Conservation (phyloP, 306 rosid species). For the Rosa persica region DNA sequence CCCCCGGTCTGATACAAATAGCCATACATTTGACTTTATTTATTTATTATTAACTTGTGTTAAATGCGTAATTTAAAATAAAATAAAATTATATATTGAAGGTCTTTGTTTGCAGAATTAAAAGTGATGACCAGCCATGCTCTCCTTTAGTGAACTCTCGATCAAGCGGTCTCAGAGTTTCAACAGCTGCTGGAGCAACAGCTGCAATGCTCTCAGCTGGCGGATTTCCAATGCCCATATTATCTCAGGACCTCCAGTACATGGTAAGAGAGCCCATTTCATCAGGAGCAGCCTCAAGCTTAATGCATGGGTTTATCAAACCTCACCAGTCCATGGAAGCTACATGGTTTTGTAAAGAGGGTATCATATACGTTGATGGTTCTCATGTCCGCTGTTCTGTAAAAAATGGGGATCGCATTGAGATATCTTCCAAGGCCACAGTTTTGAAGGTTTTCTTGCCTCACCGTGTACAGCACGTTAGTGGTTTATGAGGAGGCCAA, state of each 20-base stretch:
- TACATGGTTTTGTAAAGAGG: slow-evolving; percentile 60
- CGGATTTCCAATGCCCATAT: slow-evolving; percentile 68
- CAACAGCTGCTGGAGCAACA: slow-evolving; percentile 89
- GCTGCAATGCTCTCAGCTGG: slow-evolving; percentile 97
- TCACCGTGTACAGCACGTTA: slow-evolving; percentile 24
- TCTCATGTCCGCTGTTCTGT: slow-evolving; percentile 54
- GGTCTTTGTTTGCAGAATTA: slow-evolving; percentile 52
- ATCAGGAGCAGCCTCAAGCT: slow-evolving; percentile 38
- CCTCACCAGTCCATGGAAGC: slow-evolving; percentile 46
- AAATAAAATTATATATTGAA: neutral
- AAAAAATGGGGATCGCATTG: slow-evolving; percentile 58
- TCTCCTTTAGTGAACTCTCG: slow-evolving; percentile 58
- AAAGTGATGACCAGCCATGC: slow-evolving; percentile 41
- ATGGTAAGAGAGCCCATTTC: slow-evolving; percentile 90
- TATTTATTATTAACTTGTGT: neutral
- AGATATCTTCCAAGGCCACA: slow-evolving; percentile 74
- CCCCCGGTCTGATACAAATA: neutral
- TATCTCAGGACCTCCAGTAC: slow-evolving; percentile 76
- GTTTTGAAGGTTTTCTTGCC: slow-evolving; percentile 71
- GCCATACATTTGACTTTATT: neutral
- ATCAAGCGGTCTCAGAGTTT: slow-evolving; percentile 90
- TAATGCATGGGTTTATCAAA: slow-evolving; percentile 57
- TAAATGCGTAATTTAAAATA: neutral
- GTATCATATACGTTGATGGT: slow-evolving; percentile 71
- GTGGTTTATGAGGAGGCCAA: slow-evolving; percentile 7